phyloP scores from a whole-genome alignment of 2,329 filamentous ascomycete genomes.

The Botrytis medusae region DNA sequence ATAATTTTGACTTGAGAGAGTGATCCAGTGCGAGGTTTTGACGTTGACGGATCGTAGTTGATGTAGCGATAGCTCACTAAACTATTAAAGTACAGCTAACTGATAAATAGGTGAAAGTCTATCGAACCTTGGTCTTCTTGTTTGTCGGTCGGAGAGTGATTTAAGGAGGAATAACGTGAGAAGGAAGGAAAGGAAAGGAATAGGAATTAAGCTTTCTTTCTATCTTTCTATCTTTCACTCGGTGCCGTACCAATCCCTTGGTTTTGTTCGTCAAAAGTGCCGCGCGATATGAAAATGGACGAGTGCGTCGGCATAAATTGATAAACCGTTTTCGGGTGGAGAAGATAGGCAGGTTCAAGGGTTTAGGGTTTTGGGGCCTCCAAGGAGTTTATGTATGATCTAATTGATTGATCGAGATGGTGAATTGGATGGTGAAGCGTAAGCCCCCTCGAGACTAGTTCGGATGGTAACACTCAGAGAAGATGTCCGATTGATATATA shows the following conservation, averaged over 20 bases:
- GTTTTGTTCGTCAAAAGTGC: not conserved
- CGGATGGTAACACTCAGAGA: not conserved
- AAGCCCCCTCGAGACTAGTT: not conserved
- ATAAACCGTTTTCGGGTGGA: constrained; percentile 19
- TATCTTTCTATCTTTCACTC: not conserved
- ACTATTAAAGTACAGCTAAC: not conserved
- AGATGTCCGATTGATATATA: not conserved
- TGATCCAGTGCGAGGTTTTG: not conserved
- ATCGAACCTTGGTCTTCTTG: not conserved
- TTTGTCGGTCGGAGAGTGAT: not conserved
- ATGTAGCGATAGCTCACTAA: not conserved
- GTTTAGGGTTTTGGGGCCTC: not conserved
- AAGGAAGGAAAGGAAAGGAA: not conserved
- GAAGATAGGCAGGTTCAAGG: constrained; percentile 14
- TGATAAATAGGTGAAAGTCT: not conserved
- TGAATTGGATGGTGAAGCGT: constrained; percentile 6
- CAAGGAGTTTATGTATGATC: constrained; percentile 10
- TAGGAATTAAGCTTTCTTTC: not conserved
- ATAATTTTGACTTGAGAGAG: not conserved
- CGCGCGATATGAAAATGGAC: not conserved
- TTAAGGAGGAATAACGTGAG: not conserved
- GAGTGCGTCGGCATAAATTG: constrained; percentile 10
- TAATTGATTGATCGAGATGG: constrained; percentile 1
- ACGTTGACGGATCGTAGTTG: not conserved
- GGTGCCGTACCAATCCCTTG: not conserved